phyloP scores from a whole-genome alignment of 2,329 filamentous ascomycete species.

The Rosellinia necatrix region DNA sequence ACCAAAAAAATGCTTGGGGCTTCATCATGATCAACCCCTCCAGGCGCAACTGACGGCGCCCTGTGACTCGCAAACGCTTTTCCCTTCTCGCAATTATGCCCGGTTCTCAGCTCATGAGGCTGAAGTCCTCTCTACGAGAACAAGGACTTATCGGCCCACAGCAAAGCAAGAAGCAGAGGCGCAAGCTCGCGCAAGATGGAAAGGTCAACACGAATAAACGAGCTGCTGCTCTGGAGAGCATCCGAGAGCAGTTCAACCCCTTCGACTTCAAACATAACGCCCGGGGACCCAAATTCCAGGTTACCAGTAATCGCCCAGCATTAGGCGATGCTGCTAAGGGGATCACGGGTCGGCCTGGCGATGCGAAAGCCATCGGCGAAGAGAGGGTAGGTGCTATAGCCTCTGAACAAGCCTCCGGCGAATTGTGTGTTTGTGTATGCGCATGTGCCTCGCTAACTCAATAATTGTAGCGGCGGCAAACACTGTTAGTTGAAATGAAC shows the following conservation, averaged over 20 bases:
- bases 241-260: constrained; percentile 96
- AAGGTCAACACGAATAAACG: constrained; percentile 72
- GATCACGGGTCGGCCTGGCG: constrained; percentile 75
- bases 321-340: constrained; percentile 58
- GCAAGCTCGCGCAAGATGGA: constrained; percentile 70
- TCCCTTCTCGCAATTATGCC: constrained; percentile 65
- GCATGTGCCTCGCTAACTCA: constrained; percentile 26
- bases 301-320: constrained; percentile 69
- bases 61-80: neutral
- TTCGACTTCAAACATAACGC: constrained; percentile 89
- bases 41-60: constrained; percentile 3
- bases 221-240: constrained; percentile 77
- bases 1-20: constrained; percentile 25
- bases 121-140: constrained; percentile 88
- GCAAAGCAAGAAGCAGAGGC: constrained; percentile 93
- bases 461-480: constrained; percentile 68
- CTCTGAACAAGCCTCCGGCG: neutral
- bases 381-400: constrained; percentile 65
- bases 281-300: constrained; percentile 81
- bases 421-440: constrained; percentile 7
- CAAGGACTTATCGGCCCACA: constrained; percentile 90
- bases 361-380: constrained; percentile 85
- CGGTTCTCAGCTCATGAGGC: constrained; percentile 92
- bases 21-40: constrained; percentile 12
- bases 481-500: constrained; percentile 87